These are phyloP conservation scores for Kwoniella botswanensis DNA, from an alignment of 768 basidiomycete species.

Conservation along the genomic window DNA sequence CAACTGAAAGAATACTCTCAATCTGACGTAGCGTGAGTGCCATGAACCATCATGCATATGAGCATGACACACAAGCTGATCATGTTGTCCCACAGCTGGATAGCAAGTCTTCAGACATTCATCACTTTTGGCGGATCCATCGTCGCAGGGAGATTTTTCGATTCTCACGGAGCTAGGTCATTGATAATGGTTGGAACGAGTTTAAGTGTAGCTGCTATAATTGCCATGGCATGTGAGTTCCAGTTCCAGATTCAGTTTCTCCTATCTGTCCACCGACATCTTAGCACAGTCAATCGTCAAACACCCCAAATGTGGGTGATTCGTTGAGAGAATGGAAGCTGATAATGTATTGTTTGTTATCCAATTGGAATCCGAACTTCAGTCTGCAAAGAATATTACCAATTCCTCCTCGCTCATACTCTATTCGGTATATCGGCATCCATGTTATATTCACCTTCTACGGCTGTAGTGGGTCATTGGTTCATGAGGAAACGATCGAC, in stretches of 20 bases:
- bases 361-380: not conserved
- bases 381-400: slow-evolving; percentile 56
- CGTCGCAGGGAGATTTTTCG: slow-evolving; percentile 50
- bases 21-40: slow-evolving; percentile 45
- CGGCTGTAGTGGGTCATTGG: slow-evolving; percentile 54
- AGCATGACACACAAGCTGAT: too few relatives aligned
- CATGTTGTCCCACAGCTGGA: slow-evolving; percentile 35
- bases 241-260: too few relatives aligned
- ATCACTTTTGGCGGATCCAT: slow-evolving; percentile 45
- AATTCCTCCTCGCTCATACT: slow-evolving; percentile 53
- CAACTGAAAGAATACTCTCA: slow-evolving; percentile 38
- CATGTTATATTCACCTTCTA: slow-evolving; percentile 47
- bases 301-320: not conserved
- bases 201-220: slow-evolving; percentile 37
- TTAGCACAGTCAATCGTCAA: too few relatives aligned
- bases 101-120: slow-evolving; percentile 45
- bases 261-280: too few relatives aligned
- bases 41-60: too few relatives aligned
- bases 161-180: slow-evolving; percentile 45
- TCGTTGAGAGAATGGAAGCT: too few relatives aligned
- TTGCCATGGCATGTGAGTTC: slow-evolving; percentile 51
- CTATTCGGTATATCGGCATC: slow-evolving; percentile 50
- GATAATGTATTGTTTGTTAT: not conserved
- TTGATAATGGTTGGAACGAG: slow-evolving; percentile 42
- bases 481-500: slow-evolving; percentile 49